Conservation (phyloP, 306 rosid species). For the Alnus glutinosa region DNA sequence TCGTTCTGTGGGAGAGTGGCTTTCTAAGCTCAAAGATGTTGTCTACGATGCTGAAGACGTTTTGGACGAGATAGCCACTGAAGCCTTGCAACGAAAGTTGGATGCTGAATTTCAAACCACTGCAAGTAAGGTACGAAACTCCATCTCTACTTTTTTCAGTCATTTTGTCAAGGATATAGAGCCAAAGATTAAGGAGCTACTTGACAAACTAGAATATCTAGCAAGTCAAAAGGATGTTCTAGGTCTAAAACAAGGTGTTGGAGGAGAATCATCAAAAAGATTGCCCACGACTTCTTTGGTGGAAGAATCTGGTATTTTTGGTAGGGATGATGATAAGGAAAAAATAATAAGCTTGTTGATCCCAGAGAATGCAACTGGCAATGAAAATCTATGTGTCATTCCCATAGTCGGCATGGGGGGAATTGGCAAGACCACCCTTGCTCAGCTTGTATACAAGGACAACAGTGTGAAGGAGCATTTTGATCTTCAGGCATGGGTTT, state of each 20-base stretch:
- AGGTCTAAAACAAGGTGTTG: too few species aligned
- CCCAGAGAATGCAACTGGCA: not conserved
- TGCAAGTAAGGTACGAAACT: too few species aligned
- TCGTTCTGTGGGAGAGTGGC: not conserved
- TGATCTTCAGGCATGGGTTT: not conserved
- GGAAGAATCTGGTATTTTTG: not conserved
- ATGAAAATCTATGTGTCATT: not conserved
- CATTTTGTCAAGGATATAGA: too few species aligned
- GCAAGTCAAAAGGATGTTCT: too few species aligned
- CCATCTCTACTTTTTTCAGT: too few species aligned
- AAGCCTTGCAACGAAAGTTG: too few species aligned
- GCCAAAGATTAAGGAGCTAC: too few species aligned
- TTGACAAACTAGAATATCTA: too few species aligned
- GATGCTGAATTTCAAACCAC: too few species aligned
- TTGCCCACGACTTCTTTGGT: not conserved
- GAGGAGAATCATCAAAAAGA: not conserved
- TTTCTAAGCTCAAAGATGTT: not conserved
- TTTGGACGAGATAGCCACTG: too few species aligned
- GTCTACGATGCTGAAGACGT: too few species aligned
- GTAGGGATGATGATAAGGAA: slow-evolving; percentile 9
- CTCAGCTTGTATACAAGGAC: not conserved
- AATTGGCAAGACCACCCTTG: not conserved
- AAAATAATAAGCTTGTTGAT: not conserved
- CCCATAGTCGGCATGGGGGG: not conserved
- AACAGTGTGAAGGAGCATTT: not conserved